A percentile compares a stretch with the other conserved stretches of the same genome.
Conservation (phyloP, 192 early-diverging fungal species). For the Rhizophagus clarus region DNA sequence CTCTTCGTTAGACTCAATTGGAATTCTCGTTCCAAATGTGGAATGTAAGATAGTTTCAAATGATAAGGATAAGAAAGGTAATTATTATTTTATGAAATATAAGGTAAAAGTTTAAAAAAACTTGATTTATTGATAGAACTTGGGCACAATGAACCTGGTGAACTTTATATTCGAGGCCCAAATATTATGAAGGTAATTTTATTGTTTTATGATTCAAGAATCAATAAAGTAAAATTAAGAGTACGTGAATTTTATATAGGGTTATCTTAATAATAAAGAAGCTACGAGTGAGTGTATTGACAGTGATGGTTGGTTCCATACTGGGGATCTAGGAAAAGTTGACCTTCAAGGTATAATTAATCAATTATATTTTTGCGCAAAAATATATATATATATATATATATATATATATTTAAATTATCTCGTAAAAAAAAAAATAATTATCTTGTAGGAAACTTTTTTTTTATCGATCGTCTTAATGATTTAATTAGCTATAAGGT, state of each 20-base stretch:
- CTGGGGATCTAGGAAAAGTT: constrained; percentile 76
- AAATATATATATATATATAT: too few species aligned
- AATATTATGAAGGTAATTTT: constrained; percentile 76
- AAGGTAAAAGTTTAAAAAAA: too few species aligned
- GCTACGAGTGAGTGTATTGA: constrained; percentile 76
- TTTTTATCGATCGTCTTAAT: constrained; percentile 83
- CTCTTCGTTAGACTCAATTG: constrained; percentile 60
- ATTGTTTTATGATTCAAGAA: too few species aligned
- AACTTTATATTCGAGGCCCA: constrained; percentile 86
- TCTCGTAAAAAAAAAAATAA: constrained; percentile 36
- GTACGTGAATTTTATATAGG: constrained; percentile 34
- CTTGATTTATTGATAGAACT: constrained; percentile 41
- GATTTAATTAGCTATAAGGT: constrained; percentile 91
- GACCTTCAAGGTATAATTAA: constrained; percentile 63
- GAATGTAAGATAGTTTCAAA: constrained; percentile 77
- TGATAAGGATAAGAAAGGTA: constrained; percentile 62
- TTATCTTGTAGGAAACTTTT: constrained; percentile 44
- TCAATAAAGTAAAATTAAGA: too few species aligned
- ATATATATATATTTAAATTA: too few species aligned
- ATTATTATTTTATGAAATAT: background rate
- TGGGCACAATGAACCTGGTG: constrained; percentile 61
- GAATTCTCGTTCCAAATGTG: constrained; percentile 70
- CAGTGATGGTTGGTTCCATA: constrained; percentile 77
- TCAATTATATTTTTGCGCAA: too few species aligned
- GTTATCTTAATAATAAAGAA: constrained; percentile 78